phyloP scores from a whole-genome alignment of 2,329 filamentous ascomycete species.

The Atkinsonella hypoxylon region DNA sequence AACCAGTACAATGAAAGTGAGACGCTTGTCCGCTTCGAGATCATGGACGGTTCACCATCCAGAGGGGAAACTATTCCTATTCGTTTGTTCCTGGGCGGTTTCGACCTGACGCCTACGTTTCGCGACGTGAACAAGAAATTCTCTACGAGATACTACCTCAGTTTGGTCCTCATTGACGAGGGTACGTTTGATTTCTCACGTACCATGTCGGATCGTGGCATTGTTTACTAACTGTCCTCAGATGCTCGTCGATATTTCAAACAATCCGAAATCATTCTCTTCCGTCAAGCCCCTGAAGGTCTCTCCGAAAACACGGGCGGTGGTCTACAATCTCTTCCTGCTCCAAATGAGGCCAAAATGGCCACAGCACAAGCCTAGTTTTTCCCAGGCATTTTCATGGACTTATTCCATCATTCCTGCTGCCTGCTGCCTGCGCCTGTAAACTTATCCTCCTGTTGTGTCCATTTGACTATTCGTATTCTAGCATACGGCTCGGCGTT shows the following conservation, averaged over 20 bases:
- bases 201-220: background rate
- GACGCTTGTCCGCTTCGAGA: slow-evolving; percentile 95
- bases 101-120: slow-evolving; percentile 96
- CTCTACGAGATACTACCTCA: slow-evolving; percentile 94
- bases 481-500: slow-evolving; percentile 31
- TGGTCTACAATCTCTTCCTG: slow-evolving; percentile 28
- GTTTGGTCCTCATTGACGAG: slow-evolving; percentile 90
- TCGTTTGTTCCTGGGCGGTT: slow-evolving; percentile 89
- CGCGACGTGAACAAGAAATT: slow-evolving; percentile 99
- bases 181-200: slow-evolving; percentile 35
- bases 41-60: slow-evolving; percentile 99
- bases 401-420: background rate
- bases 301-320: slow-evolving; percentile 17
- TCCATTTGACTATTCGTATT: slow-evolving; percentile 13
- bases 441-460: background rate
- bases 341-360: slow-evolving; percentile 34
- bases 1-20: slow-evolving; percentile 99
- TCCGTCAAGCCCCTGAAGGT: slow-evolving; percentile 62
- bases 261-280: slow-evolving; percentile 96
- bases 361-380: slow-evolving; percentile 22
- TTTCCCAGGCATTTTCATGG: background rate
- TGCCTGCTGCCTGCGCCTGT: background rate
- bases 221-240: slow-evolving; percentile 18
- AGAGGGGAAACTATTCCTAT: slow-evolving; percentile 93
- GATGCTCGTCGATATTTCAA: slow-evolving; percentile 98